These are phyloP conservation scores for Tolypocladium tundrense DNA, from an alignment of 2,329 filamentous ascomycete species.

Conservation along the genomic window DNA sequence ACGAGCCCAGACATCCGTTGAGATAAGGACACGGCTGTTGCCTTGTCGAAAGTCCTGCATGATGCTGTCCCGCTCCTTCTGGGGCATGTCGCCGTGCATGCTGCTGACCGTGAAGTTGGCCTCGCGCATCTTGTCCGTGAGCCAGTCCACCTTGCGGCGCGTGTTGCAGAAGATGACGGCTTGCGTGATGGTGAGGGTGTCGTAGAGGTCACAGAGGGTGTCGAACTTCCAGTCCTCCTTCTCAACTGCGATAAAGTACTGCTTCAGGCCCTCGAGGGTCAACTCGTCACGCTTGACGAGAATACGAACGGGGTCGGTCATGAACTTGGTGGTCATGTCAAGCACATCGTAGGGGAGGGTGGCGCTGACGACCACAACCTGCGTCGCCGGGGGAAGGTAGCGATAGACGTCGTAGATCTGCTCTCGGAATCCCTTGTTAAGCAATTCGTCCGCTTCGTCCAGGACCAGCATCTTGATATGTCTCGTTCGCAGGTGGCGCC, in stretches of 20 bases:
- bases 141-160: slow-evolving; percentile 96
- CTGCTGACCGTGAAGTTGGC: slow-evolving; percentile 97
- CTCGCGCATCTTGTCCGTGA: slow-evolving; percentile 98
- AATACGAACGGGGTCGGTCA: slow-evolving; percentile 95
- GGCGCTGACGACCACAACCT: slow-evolving; percentile 96
- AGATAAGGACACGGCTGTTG: slow-evolving; percentile 91
- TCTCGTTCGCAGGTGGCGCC: slow-evolving; percentile 45
- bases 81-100: slow-evolving; percentile 99
- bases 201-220: slow-evolving; percentile 95
- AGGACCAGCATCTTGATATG: slow-evolving; percentile 56
- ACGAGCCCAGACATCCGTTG: slow-evolving; percentile 94
- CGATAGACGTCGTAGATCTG: slow-evolving; percentile 99
- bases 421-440: slow-evolving; percentile 93
- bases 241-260: slow-evolving; percentile 98
- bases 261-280: slow-evolving; percentile 93
- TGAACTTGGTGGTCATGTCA: slow-evolving; percentile 99
- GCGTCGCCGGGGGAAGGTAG: slow-evolving; percentile 89
- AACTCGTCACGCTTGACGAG: slow-evolving; percentile 98
- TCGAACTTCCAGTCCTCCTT: slow-evolving; percentile 99
- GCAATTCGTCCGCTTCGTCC: slow-evolving; percentile 52
- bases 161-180: slow-evolving; percentile 99
- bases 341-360: slow-evolving; percentile 96
- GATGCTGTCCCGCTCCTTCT: slow-evolving; percentile 95
- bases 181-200: slow-evolving; percentile 96
- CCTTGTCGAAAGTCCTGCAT: slow-evolving; percentile 99